Evolutionary conservation across 2,329 filamentous ascomycete genomes (phyloP).

Genomic region (Pseudogymnoascus sp.): DNA sequence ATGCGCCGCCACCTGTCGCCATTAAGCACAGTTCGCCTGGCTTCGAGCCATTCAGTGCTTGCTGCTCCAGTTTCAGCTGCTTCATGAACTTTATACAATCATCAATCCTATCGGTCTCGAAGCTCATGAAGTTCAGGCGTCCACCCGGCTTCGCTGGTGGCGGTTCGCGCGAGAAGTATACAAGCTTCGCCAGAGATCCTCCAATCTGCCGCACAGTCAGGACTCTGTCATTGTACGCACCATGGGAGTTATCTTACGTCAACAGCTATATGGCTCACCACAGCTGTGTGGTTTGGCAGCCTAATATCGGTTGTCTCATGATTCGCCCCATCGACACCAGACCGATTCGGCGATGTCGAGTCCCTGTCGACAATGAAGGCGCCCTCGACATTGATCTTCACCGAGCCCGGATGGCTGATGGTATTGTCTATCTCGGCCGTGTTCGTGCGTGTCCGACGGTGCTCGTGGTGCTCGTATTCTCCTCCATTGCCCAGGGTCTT

Average conservation of each 20-base stretch:
- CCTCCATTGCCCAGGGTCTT: conserved; percentile 9
- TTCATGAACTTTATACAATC: conserved; percentile 89
- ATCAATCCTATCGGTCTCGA: conserved; percentile 91
- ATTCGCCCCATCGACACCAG: conserved; percentile 36
- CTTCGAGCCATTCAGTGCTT: conserved; percentile 61
- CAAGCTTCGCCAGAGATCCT: conserved; percentile 88
- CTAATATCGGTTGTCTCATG: conserved; percentile 87
- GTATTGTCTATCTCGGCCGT: conserved; percentile 31
- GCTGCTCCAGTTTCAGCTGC: conserved; percentile 73
- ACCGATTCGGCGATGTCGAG: conserved; percentile 40
- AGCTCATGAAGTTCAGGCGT: conserved; percentile 87
- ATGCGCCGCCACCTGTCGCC: conserved; percentile 91
- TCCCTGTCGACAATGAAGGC: conserved; percentile 93
- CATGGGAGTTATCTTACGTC: conserved; percentile 55
- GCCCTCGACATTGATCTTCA: conserved; percentile 92
- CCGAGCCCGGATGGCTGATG: conserved; percentile 55
- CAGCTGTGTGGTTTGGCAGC: conserved; percentile 87
- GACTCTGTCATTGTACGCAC: neutral
- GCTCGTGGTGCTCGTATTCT: neutral
- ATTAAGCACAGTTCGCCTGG: conserved; percentile 76
- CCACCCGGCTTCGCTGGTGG: conserved; percentile 73
- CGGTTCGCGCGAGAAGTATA: conserved; percentile 90
- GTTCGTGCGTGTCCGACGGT: conserved; percentile 25
- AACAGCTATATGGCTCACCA: conserved; percentile 93
- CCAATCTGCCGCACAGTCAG: conserved; percentile 58